These are phyloP conservation scores for Aspergillus hortae DNA, from an alignment of 2,329 filamentous ascomycete genomes.

Conservation along the genomic window DNA sequence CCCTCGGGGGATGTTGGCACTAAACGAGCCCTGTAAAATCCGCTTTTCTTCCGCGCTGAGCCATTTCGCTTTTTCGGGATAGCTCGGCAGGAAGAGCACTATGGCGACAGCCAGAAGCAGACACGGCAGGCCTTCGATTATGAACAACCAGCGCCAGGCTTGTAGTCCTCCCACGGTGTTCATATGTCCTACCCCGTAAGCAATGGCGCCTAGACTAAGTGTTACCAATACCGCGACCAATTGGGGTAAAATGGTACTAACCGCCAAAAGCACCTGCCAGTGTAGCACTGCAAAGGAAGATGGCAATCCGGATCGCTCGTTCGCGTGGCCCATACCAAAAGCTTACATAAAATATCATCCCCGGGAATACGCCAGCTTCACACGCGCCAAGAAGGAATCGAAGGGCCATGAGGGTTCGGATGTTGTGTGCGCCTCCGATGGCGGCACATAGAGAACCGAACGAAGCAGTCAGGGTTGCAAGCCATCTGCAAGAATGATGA, in stretches of 20 bases:
- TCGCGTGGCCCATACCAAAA: constrained; percentile 37
- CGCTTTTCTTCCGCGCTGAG: constrained; percentile 12
- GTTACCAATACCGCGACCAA: not conserved
- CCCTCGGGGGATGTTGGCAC: not conserved
- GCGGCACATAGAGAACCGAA: constrained; percentile 14
- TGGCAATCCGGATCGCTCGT: constrained; percentile 22
- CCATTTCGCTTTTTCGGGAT: constrained; percentile 19
- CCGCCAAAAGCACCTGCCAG: constrained; percentile 1
- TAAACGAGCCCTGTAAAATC: not conserved
- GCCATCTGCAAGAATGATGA: constrained; percentile 20
- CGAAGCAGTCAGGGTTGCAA: constrained; percentile 31
- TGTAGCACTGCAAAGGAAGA: constrained; percentile 8
- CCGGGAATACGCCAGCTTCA: constrained; percentile 16
- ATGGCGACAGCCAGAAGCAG: not conserved
- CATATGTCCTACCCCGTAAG: constrained; percentile 7
- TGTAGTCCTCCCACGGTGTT: not conserved
- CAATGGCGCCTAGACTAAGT: not conserved
- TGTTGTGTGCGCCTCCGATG: constrained; percentile 9
- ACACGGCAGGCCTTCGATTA: constrained; percentile 7
- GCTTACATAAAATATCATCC: constrained; percentile 33
- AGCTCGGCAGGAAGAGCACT: constrained; percentile 17
- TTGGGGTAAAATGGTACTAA: not conserved
- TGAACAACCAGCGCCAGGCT: constrained; percentile 7
- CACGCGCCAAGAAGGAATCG: constrained; percentile 15
- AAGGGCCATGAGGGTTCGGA: constrained; percentile 6